These are phyloP conservation scores for Lophiotrema nucula DNA, from an alignment of 495 filamentous ascomycete genomes.

Conservation along the genomic window DNA sequence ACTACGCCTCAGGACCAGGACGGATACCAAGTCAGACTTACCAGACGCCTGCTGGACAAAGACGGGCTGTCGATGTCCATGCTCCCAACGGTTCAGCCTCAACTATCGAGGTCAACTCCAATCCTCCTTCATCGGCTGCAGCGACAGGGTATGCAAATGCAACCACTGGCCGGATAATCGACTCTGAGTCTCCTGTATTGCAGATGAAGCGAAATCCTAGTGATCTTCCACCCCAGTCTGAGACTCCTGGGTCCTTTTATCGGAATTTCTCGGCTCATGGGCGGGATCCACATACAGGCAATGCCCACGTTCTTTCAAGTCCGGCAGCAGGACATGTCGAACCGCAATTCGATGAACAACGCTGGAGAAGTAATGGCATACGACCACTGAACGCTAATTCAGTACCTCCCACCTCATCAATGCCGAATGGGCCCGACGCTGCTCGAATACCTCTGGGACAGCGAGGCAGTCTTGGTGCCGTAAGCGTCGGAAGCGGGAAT, in stretches of 20 bases:
- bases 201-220: constrained; percentile 31
- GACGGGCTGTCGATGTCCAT: constrained; percentile 52
- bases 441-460: constrained; percentile 16
- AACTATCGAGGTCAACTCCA: constrained; percentile 48
- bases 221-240: constrained; percentile 8
- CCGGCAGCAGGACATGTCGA: constrained; percentile 20
- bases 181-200: constrained; percentile 33
- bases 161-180: constrained; percentile 17
- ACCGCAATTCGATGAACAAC: constrained; percentile 7
- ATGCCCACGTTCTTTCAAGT: constrained; percentile 14
- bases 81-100: constrained; percentile 58
- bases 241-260: constrained; percentile 15
- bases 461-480: constrained; percentile 19
- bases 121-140: constrained; percentile 48
- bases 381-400: constrained; percentile 12
- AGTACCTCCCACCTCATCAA: constrained; percentile 1
- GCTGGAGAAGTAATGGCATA: constrained; percentile 18
- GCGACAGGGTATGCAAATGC: background rate
- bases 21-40: constrained; percentile 40
- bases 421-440: constrained; percentile 13
- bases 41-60: constrained; percentile 54
- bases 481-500: constrained; percentile 29
- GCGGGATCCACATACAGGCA: constrained; percentile 19
- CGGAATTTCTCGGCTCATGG: constrained; percentile 3
- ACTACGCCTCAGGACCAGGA: constrained; percentile 25